Base-by-base conservation (phyloP, 2,329 filamentous ascomycete genomes). In the Fusarium sulawesiense region DNA sequence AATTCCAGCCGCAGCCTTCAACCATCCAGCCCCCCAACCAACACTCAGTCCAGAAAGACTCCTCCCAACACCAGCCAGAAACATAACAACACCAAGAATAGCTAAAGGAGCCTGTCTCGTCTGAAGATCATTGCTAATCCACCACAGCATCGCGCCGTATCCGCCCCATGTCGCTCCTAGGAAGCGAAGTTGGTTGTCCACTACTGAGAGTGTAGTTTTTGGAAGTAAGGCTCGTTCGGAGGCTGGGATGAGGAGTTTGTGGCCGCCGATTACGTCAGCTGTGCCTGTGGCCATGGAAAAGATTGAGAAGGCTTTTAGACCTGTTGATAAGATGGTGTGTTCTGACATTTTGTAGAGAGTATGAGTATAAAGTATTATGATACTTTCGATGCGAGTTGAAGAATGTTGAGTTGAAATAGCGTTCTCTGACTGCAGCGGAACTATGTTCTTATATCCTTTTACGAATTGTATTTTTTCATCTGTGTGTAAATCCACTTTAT, bases 161-260 rank as follows among this genome's bases (percentile, higher is more conserved):
- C 60, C 60, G 10, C 42, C 30, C 60, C 60, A 64, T 2, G 9
- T 40, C 3, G 59, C 29, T 27, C 59, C 60, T 3, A 64, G 16
- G 9, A 64, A 64, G 7, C 60, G 49, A 5, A 64, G 42, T n/a
- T 64, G 60, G 37, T 57, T 64, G 0, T 64, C 60, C 3, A 64
- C 7, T 3, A 57, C 13, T 12, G 37, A 40, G 2, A 64, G 49
- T 7, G 59, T 64, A 7, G 49, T 10, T 10, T 30, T 10, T 4
- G 60, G 44, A 5, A 64, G n/a, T 4, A 48, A 16, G 6, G 44
- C 21, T 20, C 60, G 20, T 13, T 64, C 49, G 6, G 49, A 21
- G 9, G 51, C 23, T 4, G 60, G 59, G 16, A 64, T 48, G 2
- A 64, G 9, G 0, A 63, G 11, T 30, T 64, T 64, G 8, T 64